Base-by-base conservation (phyloP, 768 basidiomycete genomes). In the Kwoniella sp. region DNA sequence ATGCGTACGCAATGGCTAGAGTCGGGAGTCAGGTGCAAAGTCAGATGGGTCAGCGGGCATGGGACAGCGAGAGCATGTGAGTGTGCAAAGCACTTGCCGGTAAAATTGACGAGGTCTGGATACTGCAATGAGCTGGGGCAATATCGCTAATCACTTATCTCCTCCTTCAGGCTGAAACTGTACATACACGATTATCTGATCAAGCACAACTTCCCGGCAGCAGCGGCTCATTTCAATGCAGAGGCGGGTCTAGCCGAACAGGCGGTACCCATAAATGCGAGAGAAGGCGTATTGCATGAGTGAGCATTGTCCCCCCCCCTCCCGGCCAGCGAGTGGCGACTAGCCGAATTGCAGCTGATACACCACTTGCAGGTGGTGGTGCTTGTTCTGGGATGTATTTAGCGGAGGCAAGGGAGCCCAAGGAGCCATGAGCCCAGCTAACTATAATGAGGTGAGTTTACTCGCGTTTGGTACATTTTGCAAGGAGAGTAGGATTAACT, bases 131-230 rank as follows among this genome's bases (percentile, higher is more conserved):
- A n/a, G n/a, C n/a, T n/a, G n/a, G 15, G 41, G 17, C 41, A 17
- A 45, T 45, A 13, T 5, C 41, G 41, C 41, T 45, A 17, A 45
- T 45, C 11, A 17, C 20, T 11, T 17, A 9, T 17, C 56, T 37
- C 59, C 20, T 37, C 20, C 8, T 45, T 3, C 60, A 82, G 81
- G 73, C 65, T 82, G 4, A 78, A 78, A 66, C 58, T 82, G 45
- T 82, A 82, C 59, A 81, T 82, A 45, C 69, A 77, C 65, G 82
- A 82, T 63, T 82, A 81, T 61, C 74, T 81, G 38, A 22, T 73
- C 25, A 82, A 82, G 65, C 72, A 81, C 55, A 73, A 74, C 28
- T 80, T 77, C 47, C 63, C 58, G 17, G 68, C 66, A 5, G 67
- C 81, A 2, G 81, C 81, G 12, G 69, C 73, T 12, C 68, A 79